Percentiles rank a stretch among this genome's conserved stretches.
These are phyloP conservation scores for Terfezia claveryi DNA, from an alignment of 495 filamentous ascomycete genomes.

Conservation along the genomic window DNA sequence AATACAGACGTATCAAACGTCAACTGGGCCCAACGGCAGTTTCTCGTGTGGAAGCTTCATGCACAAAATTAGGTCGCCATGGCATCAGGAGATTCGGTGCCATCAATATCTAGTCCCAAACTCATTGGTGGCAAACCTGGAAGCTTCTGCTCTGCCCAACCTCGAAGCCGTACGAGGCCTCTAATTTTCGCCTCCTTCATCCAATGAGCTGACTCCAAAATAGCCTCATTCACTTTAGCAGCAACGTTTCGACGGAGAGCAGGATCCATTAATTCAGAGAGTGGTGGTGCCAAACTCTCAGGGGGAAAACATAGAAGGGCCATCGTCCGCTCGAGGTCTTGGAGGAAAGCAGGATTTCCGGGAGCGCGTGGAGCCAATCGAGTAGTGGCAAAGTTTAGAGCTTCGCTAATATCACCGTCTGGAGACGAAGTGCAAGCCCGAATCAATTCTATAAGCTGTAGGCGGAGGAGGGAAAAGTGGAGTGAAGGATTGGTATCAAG, in stretches of 20 bases:
- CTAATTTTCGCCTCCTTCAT: constrained; percentile 59
- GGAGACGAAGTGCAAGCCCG: constrained; percentile 41
- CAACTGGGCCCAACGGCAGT: too few species aligned
- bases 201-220: constrained; percentile 47
- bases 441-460: constrained; percentile 88
- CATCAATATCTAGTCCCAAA: constrained; percentile 36
- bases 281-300: constrained; percentile 49
- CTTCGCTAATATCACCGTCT: constrained; percentile 55
- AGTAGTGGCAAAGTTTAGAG: constrained; percentile 65
- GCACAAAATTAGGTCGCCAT: too few species aligned
- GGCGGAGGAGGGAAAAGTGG: constrained; percentile 73
- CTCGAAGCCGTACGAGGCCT: constrained; percentile 54
- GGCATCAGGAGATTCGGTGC: not conserved
- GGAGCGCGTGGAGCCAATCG: constrained; percentile 74
- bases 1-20: too few species aligned
- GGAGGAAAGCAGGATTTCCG: constrained; percentile 49
- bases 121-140: constrained; percentile 51
- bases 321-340: constrained; percentile 83
- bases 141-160: constrained; percentile 65
- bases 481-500: constrained; percentile 64
- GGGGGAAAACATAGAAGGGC: constrained; percentile 70
- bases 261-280: constrained; percentile 57
- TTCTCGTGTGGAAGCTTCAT: too few species aligned
- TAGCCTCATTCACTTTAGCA: constrained; percentile 63
- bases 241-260: constrained; percentile 64